phyloP scores from a whole-genome alignment of 2,329 filamentous ascomycete species.

The Hypomyces rosellus region DNA sequence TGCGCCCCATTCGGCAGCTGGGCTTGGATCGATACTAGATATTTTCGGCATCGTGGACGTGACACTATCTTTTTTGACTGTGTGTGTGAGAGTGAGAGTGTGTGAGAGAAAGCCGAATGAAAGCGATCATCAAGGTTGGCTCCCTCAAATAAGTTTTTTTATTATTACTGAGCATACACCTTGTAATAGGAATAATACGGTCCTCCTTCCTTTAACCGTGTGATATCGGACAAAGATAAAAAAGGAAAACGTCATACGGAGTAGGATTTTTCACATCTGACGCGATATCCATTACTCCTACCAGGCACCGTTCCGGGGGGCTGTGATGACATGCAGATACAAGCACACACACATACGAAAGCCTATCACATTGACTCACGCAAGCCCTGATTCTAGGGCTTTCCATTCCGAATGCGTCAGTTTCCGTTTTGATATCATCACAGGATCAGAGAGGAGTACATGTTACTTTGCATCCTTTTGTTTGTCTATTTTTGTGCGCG shows the following conservation, averaged over 20 bases:
- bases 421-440: constrained; percentile 1
- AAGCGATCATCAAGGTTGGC: too few relatives aligned
- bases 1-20: not conserved
- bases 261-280: not conserved
- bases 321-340: not conserved
- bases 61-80: too few relatives aligned
- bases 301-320: not conserved
- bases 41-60: too few relatives aligned
- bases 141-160: too few relatives aligned
- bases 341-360: not conserved
- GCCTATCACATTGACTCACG: not conserved
- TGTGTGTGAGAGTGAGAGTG: too few relatives aligned
- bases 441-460: constrained; percentile 2
- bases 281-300: not conserved
- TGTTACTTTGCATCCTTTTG: constrained; percentile 1
- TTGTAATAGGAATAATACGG: too few relatives aligned
- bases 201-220: too few relatives aligned
- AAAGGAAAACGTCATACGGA: constrained; percentile 2
- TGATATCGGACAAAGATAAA: too few relatives aligned
- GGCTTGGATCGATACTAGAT: too few relatives aligned
- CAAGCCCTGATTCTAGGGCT: constrained; percentile 11
- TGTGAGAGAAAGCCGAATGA: too few relatives aligned
- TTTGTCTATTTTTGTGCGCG: not conserved
- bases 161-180: too few relatives aligned
- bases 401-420: constrained; percentile 3